phyloP scores from a whole-genome alignment of 495 filamentous ascomycete species.

The Tuber microsphaerosporum region DNA sequence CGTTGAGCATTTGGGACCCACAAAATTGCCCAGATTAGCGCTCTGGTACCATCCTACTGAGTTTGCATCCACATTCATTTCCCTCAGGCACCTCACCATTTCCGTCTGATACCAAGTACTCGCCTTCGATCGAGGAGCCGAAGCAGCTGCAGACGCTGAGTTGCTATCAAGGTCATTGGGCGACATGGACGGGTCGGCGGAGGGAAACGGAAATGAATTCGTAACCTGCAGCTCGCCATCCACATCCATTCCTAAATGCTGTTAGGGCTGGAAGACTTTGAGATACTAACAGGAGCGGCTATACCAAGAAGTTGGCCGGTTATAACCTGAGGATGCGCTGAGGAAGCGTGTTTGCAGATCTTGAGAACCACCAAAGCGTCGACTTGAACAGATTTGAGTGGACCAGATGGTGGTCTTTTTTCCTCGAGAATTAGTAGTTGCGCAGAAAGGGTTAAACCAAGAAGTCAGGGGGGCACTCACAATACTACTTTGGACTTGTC shows the following conservation, averaged over 20 bases:
- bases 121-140: slow-evolving; percentile 83
- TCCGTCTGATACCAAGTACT: slow-evolving; percentile 86
- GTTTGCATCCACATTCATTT: slow-evolving; percentile 97
- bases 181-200: slow-evolving; percentile 61
- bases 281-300: neutral
- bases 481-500: slow-evolving; percentile 9
- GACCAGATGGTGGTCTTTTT: slow-evolving; percentile 33
- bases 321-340: slow-evolving; percentile 36
- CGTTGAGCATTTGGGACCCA: slow-evolving; percentile 8
- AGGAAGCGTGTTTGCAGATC: slow-evolving; percentile 59
- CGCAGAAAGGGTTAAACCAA: slow-evolving; percentile 7
- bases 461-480: slow-evolving; percentile 7
- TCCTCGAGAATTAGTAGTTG: neutral
- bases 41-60: slow-evolving; percentile 98
- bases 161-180: slow-evolving; percentile 66
- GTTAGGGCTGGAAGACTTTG: slow-evolving; percentile 47
- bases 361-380: slow-evolving; percentile 81
- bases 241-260: slow-evolving; percentile 82
- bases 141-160: slow-evolving; percentile 68
- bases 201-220: slow-evolving; percentile 90
- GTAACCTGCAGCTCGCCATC: slow-evolving; percentile 80
- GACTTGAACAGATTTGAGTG: slow-evolving; percentile 67
- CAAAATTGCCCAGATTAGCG: slow-evolving; percentile 96
- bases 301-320: slow-evolving; percentile 41
- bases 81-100: slow-evolving; percentile 92